These are phyloP conservation scores for Fagopyrum tataricum DNA, from an alignment of 148 eudicot species.

Conservation along the genomic window DNA sequence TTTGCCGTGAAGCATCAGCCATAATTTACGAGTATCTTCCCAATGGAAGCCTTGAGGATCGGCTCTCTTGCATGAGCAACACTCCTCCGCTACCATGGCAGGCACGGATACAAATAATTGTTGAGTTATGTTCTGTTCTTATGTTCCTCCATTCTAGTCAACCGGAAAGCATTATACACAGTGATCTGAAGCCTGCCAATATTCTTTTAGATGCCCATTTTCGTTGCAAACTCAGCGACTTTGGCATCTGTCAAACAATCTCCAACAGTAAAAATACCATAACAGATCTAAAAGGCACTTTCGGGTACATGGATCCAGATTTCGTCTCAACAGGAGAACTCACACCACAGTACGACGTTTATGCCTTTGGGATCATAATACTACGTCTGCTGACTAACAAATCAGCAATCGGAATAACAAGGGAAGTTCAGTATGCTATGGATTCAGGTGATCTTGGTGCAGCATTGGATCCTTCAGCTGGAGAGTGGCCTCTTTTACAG, in stretches of 20 bases:
- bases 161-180: conserved; percentile 55
- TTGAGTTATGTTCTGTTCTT: conserved; percentile 79
- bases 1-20: conserved; percentile 66
- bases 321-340: conserved; percentile 62
- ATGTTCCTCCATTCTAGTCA: conserved; percentile 65
- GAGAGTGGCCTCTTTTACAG: conserved; percentile 91
- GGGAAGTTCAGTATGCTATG: conserved; percentile 58
- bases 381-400: conserved; percentile 61
- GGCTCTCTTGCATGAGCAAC: conserved; percentile 65
- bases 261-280: conserved; percentile 30
- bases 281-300: conserved; percentile 64
- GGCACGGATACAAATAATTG: conserved; percentile 67
- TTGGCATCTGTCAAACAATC: conserved; percentile 58
- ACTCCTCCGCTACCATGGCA: conserved; percentile 78
- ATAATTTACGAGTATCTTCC: conserved; percentile 78
- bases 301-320: conserved; percentile 71
- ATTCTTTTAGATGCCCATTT: conserved; percentile 56
- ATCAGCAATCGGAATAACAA: conserved; percentile 47
- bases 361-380: conserved; percentile 72
- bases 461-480: conserved; percentile 73
- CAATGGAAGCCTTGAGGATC: conserved; percentile 90
- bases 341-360: conserved; percentile 66
- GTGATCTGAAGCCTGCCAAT: conserved; percentile 71
- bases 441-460: conserved; percentile 42
- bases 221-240: conserved; percentile 66